phyloP scores from a whole-genome alignment of 495 filamentous ascomycete species.

The Podospora bellae-mahoneyi region DNA sequence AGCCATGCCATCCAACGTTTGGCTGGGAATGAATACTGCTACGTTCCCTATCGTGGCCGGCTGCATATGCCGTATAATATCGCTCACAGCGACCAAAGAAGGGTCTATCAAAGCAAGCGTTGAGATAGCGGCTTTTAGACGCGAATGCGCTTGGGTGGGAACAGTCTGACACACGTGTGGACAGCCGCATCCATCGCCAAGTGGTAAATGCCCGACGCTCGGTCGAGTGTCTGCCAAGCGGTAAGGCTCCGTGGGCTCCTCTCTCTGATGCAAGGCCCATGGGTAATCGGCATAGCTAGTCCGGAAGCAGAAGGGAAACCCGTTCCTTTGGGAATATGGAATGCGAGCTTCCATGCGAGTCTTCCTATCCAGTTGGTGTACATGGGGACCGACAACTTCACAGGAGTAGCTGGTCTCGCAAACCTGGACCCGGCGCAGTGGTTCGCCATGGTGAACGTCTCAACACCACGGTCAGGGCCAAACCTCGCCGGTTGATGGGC shows the following conservation, averaged over 20 bases:
- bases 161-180: neutral
- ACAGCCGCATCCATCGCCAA: neutral
- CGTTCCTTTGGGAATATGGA: neutral
- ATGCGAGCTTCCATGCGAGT: neutral
- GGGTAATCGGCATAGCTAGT: too few relatives aligned
- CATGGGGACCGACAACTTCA: too few relatives aligned
- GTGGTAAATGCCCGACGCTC: neutral
- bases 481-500: neutral
- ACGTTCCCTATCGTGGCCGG: neutral
- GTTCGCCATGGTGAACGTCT: neutral
- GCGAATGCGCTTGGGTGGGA: neutral
- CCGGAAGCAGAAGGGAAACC: neutral
- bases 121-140: neutral
- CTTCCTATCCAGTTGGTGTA: too few relatives aligned
- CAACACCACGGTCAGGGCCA: neutral
- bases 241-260: neutral
- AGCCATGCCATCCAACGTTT: neutral
- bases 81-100: neutral
- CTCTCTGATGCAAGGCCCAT: neutral
- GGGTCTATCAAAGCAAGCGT: neutral
- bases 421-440: neutral
- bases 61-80: neutral
- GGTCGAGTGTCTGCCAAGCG: too few relatives aligned
- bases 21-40: too few relatives aligned
- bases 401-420: neutral